Base-by-base conservation (phyloP, 495 filamentous ascomycete species). In the Annulohypoxylon stygium region DNA sequence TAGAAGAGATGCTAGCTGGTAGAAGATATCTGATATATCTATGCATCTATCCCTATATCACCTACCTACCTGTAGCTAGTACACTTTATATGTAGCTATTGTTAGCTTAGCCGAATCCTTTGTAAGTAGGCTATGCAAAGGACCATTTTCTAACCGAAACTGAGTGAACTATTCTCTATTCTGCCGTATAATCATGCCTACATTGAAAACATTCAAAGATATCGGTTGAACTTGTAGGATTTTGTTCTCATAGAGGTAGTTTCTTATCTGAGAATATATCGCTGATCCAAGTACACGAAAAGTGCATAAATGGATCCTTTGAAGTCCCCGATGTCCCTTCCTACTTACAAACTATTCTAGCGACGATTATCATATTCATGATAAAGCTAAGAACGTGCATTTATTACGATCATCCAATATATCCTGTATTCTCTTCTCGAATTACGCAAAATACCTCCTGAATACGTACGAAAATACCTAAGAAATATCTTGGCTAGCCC, bases 341-440 rank as follows among this genome's bases (percentile, higher is more conserved):
- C 8, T 4, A 47, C 43, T 4, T 16, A 45, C n/a, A 45, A 12
- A 16, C 7, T n/a, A 16, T 45, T 16, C 50, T 14, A 53, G 9
- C 50, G 4, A 30, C 23, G n/a, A 30, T 14, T 4, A 30, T 30
- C 50, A 25, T 30, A 9, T 30, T 53, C 50, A 4, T 30, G 23
- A 30, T 30, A 20, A 53, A 53, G 4, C 47, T 25, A 25, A 25
- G 25, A 26, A 33, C 12, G 3, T 54, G 50, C 50, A 33, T 33
- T 54, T 54, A 54, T 54, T 54, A 54, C 12, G 23, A 51, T 54
- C 25, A 54, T 33, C 50, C 12, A 54, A 30, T 10, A 33, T 30
- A 54, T 54, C 25, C n/a, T 47, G n/a, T 54, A 54, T 33, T 10
- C 8, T 30, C 25, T 11, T 54, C 25, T 25, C 4, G 25, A 54